phyloP scores from a whole-genome alignment of 2,329 filamentous ascomycete species.

The Emergomyces orientalis region DNA sequence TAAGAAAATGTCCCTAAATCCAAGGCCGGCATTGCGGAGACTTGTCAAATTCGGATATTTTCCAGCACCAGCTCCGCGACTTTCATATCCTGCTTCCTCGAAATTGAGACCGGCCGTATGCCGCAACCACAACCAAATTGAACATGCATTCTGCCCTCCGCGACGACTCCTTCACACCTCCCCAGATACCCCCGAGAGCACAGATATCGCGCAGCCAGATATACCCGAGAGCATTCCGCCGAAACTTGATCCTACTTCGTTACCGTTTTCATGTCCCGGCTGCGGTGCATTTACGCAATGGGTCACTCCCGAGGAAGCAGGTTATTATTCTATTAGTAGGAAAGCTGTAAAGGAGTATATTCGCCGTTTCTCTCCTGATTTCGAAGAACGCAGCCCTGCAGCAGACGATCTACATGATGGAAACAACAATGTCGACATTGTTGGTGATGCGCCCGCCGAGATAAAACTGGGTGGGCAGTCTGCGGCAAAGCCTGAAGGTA shows the following conservation, averaged over 20 bases:
- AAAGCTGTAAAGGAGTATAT: conserved; percentile 38
- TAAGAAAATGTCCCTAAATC: conserved; percentile 5
- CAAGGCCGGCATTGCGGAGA: not conserved
- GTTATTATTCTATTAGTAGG: conserved; percentile 47
- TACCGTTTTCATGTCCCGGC: conserved; percentile 51
- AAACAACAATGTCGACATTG: not conserved
- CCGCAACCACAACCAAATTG: not conserved
- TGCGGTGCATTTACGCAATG: conserved; percentile 54
- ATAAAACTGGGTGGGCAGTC: conserved; percentile 9
- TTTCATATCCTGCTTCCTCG: not conserved
- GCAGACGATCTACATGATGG: not conserved
- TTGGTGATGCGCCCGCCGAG: not conserved
- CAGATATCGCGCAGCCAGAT: not conserved
- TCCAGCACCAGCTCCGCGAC: not conserved
- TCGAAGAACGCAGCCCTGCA: conserved; percentile 2
- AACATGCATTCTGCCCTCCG: not conserved
- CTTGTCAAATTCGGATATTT: not conserved
- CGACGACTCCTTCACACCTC: conserved; percentile 1
- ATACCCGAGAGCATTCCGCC: not conserved
- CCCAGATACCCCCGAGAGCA: not conserved
- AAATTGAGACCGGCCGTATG: not conserved
- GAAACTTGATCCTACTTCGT: conserved; percentile 13
- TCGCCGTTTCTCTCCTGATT: conserved; percentile 9
- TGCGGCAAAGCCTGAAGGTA: conserved; percentile 12
- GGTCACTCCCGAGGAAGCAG: conserved; percentile 45